Evolutionary conservation across 352 stramenopile genomes (phyloP).

Genomic region (Pythium phragmitis): DNA sequence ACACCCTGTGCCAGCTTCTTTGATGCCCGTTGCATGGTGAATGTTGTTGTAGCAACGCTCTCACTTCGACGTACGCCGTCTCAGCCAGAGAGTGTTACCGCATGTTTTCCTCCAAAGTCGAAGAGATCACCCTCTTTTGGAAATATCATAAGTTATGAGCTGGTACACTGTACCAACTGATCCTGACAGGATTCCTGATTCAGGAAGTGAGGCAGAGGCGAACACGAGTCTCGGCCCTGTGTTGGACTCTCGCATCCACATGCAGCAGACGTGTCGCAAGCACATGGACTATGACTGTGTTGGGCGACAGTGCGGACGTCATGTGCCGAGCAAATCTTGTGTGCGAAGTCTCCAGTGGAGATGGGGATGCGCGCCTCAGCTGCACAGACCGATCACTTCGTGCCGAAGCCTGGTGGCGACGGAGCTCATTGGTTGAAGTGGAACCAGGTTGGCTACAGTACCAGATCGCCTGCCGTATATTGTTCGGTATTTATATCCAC

Average conservation of each 20-base stretch:
- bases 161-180: slow-evolving; percentile 5
- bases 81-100: neutral
- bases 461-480: slow-evolving; percentile 1
- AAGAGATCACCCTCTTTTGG: slow-evolving; percentile 10
- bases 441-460: neutral
- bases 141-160: slow-evolving; percentile 3
- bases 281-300: too few species aligned
- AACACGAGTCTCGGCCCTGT: neutral
- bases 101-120: neutral
- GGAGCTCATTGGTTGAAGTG: slow-evolving; percentile 11
- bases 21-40: too few species aligned
- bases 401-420: neutral
- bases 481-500: neutral
- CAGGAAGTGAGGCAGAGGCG: neutral
- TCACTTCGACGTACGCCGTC: neutral
- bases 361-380: slow-evolving; percentile 20
- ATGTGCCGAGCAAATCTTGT: neutral
- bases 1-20: too few species aligned
- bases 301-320: too few species aligned
- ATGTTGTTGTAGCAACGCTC: neutral
- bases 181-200: neutral
- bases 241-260: too few species aligned
- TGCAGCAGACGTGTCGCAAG: neutral
- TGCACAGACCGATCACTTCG: slow-evolving; percentile 10
- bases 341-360: neutral